phyloP scores from a whole-genome alignment of 208 protist species.

The Trypanosomatidae sp. region DNA sequence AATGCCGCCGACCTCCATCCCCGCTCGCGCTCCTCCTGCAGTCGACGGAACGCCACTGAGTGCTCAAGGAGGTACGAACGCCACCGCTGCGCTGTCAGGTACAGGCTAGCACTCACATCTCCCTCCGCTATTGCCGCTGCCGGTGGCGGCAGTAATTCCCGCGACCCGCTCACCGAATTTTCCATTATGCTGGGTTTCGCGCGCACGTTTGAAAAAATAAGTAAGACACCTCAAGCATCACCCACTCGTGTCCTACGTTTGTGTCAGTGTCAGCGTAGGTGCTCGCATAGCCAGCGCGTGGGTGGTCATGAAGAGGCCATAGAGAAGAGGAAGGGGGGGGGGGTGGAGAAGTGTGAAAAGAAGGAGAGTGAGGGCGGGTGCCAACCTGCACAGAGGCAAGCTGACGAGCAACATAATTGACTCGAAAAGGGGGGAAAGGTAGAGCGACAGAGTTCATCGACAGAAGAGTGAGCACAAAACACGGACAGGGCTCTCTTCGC shows the following conservation, averaged over 20 bases:
- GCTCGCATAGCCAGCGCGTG: background rate
- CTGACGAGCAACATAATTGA: background rate
- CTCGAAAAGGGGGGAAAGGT: background rate
- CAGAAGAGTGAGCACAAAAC: background rate
- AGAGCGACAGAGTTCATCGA: background rate
- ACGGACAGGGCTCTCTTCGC: background rate
- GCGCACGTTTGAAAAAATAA: background rate
- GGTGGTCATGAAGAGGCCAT: background rate
- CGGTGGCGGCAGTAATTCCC: no score
- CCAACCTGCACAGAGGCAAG: background rate
- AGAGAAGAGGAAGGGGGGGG: background rate
- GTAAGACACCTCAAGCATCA: background rate
- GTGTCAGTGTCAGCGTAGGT: background rate
- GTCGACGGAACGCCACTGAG: constrained; percentile 36
- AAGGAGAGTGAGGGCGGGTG: background rate
- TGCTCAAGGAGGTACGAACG: constrained; percentile 28
- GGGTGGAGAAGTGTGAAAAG: background rate
- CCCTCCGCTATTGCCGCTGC: background rate
- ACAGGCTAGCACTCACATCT: background rate
- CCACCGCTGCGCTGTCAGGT: constrained; percentile 33
- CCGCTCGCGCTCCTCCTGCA: constrained; percentile 51
- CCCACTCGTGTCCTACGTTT: no score
- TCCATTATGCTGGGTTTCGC: background rate
- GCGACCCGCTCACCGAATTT: background rate
- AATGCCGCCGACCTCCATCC: constrained; percentile 65